Conservation (phyloP, 1,284 basidiomycete genomes). For the Naganishia sp. region DNA sequence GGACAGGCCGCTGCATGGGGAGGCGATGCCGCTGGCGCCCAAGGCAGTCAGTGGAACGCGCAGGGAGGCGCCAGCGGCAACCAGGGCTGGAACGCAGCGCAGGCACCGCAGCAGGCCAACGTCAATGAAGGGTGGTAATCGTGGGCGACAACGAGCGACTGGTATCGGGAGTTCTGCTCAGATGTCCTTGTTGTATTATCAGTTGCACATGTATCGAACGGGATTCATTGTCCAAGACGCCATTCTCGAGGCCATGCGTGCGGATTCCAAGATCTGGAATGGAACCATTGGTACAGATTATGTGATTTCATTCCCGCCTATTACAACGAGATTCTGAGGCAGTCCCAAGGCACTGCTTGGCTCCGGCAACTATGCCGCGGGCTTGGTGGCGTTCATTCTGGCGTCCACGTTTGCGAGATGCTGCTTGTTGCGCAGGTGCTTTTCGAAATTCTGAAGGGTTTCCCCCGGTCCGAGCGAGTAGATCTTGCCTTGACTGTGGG, state of each 20-base stretch:
- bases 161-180: too few relatives aligned
- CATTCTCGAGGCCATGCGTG: too few relatives aligned
- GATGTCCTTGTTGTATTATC: slow-evolving; percentile 3
- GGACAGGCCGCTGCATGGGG: slow-evolving; percentile 49
- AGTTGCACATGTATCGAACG: background rate
- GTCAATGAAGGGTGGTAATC: slow-evolving; percentile 12
- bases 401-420: slow-evolving; percentile 65
- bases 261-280: too few relatives aligned
- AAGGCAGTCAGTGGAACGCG: slow-evolving; percentile 26
- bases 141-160: background rate
- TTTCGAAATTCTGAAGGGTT: slow-evolving; percentile 85
- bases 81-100: slow-evolving; percentile 42
- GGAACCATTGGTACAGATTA: too few relatives aligned
- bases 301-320: background rate
- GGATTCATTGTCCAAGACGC: background rate
- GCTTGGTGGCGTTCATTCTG: slow-evolving; percentile 19
- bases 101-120: slow-evolving; percentile 32
- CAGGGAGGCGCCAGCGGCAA: slow-evolving; percentile 29
- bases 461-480: slow-evolving; percentile 93
- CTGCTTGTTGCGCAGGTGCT: slow-evolving; percentile 78
- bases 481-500: slow-evolving; percentile 60
- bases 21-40: slow-evolving; percentile 36
- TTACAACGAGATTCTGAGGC: background rate
- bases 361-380: background rate
- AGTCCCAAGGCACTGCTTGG: background rate